Evolutionary conservation across 1,284 basidiomycete genomes (phyloP), one percentile per base, ranked within the genome.

Genomic region (Malassezia nana): DNA sequence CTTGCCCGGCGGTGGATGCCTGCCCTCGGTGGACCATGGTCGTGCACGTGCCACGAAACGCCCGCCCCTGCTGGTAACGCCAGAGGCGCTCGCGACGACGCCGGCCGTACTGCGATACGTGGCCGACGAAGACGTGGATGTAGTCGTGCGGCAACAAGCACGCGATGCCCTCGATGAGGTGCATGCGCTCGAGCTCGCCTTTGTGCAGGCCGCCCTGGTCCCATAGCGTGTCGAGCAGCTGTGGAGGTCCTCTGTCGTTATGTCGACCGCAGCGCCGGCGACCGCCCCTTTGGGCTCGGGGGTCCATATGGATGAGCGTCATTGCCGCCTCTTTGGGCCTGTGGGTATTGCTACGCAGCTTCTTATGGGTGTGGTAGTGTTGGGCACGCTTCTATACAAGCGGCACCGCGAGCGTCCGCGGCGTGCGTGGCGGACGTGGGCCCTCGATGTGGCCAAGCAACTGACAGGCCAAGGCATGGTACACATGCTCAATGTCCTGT

Each of bases 351-450:
- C 63, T 52, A 84, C 86, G 16, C 87, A 89, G 74, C 83, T 75
- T 3, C 78, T 87, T 48, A 86, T 96, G 85, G 91, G 90, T 24
- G 74, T 89, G 18, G 75, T 96, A 25, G 90, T 94, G 5, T 55
- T 95, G 41, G 78, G 83, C 9, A 88, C 87, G 4, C 78, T 96
- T 40, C 80, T 95, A 1, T 84, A 84, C 72, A 96, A 96, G 74
- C 80, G 92, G 51, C 85, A 92, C 60, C 78, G 86, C 60, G 91
- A 96, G 75, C 79, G 79, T 41, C 83, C 84, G 16, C 87, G 84
- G 69, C 81, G 91, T 30, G 86, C 84, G 24, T 96, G 92, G 91
- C 80, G 82, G 68, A 89, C 94, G 76, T 96, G 92, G 88, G 46
- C 59, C 28, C 60, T 74, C 20, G 74, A 74, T 59, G 50, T 74